Conservation (phyloP, 2,329 filamentous ascomycete genomes). For the Phyllosticta citriasiana region DNA sequence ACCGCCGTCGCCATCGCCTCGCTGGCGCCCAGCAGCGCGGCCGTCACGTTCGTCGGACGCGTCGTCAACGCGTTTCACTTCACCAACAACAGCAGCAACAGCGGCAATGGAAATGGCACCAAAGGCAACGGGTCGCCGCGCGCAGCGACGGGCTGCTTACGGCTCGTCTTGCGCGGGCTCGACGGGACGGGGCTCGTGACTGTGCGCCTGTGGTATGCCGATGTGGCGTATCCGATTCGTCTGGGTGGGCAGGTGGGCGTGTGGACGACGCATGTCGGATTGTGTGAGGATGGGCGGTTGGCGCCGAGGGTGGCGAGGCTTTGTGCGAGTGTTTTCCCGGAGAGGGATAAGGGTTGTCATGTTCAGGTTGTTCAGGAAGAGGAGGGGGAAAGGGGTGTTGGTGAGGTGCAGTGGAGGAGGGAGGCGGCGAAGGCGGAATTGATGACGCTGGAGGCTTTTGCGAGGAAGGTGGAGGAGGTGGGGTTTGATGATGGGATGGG, state of each 20-base stretch:
- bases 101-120: no score
- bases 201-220: constrained; percentile 45
- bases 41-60: constrained; percentile 45
- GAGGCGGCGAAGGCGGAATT: constrained; percentile 28
- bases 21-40: constrained; percentile 40
- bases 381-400: constrained; percentile 28
- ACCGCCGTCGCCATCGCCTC: constrained; percentile 38
- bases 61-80: constrained; percentile 40
- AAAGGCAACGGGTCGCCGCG: constrained; percentile 16
- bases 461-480: constrained; percentile 26
- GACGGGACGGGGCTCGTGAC: constrained; percentile 47
- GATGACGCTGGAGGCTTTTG: constrained; percentile 48
- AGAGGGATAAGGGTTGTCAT: constrained; percentile 44
- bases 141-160: constrained; percentile 42
- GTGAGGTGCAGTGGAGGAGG: not conserved
- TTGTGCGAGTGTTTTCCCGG: constrained; percentile 49
- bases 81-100: constrained; percentile 19
- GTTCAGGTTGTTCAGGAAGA: constrained; percentile 39
- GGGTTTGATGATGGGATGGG: constrained; percentile 42
- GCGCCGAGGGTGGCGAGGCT: constrained; percentile 36
- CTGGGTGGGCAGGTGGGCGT: constrained; percentile 47
- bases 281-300: constrained; percentile 32
- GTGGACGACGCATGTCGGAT: constrained; percentile 48
- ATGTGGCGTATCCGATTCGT: constrained; percentile 32
- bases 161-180: constrained; percentile 39